A percentile compares a stretch with the other conserved stretches of the same genome.
These are phyloP conservation scores for Cryomyces minteri DNA, from an alignment of 495 filamentous ascomycete species.

Conservation along the genomic window DNA sequence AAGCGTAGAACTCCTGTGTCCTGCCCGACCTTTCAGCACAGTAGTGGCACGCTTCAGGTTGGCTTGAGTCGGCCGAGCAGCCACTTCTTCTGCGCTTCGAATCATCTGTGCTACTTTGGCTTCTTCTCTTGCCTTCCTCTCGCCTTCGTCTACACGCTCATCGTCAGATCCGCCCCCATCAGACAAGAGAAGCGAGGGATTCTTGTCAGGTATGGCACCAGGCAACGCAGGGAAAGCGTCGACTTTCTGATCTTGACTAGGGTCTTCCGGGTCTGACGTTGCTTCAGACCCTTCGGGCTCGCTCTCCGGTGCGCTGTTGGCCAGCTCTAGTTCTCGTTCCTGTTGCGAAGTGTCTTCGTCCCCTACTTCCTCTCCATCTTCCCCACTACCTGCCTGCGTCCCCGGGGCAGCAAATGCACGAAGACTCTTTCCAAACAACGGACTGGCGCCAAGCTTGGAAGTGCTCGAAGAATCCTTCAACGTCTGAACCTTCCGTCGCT, in stretches of 20 bases:
- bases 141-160: slow-evolving; percentile 39
- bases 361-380: slow-evolving; percentile 1
- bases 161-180: slow-evolving; percentile 18
- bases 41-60: slow-evolving; percentile 43
- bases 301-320: not conserved
- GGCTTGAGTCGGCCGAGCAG: slow-evolving; percentile 31
- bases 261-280: no score
- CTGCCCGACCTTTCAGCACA: slow-evolving; percentile 38
- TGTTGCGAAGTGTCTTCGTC: not conserved
- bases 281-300: no score
- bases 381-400: slow-evolving; percentile 19
- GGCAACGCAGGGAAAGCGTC: not conserved
- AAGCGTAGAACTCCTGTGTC: slow-evolving; percentile 44
- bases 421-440: slow-evolving; percentile 44
- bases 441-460: slow-evolving; percentile 10
- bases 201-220: slow-evolving; percentile 1
- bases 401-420: slow-evolving; percentile 60
- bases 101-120: slow-evolving; percentile 45
- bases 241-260: no score
- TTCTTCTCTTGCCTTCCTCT: slow-evolving; percentile 49
- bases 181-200: not conserved
- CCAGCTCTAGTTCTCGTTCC: not conserved
- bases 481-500: slow-evolving; percentile 20
- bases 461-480: slow-evolving; percentile 7
- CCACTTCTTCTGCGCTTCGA: slow-evolving; percentile 39